Evolutionary conservation across 768 basidiomycete species (phyloP).

Genomic region (Imleria badia): DNA sequence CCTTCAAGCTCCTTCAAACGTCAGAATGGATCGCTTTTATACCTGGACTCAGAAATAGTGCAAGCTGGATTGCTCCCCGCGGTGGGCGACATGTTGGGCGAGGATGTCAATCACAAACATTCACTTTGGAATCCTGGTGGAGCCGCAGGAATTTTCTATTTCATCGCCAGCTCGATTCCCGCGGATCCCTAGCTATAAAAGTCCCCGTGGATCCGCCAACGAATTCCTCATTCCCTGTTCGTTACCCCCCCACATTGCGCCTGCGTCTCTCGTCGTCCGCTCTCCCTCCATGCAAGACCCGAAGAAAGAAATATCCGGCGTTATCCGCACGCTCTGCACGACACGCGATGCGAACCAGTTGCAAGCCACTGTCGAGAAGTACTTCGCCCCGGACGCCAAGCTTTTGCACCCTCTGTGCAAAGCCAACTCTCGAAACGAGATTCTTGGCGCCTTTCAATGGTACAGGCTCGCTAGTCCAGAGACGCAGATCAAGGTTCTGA

Average conservation of each 20-base stretch:
- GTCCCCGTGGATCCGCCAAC: background rate
- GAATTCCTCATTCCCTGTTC: background rate
- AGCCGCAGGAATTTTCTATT: background rate
- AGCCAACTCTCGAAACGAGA: conserved; percentile 51
- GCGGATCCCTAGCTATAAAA: conserved; percentile 17
- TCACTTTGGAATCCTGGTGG: conserved; percentile 7
- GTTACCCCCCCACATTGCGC: background rate
- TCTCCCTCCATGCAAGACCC: conserved; percentile 55
- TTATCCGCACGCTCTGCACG: conserved; percentile 47
- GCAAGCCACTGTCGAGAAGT: conserved; percentile 44
- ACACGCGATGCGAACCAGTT: conserved; percentile 51
- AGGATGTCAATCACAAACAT: background rate
- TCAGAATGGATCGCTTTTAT: background rate
- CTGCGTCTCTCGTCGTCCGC: background rate
- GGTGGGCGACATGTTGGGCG: background rate
- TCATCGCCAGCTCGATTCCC: background rate
- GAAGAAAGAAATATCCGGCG: conserved; percentile 43
- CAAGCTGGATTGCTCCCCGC: background rate
- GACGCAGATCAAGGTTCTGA: conserved; percentile 41
- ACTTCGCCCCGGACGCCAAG: conserved; percentile 53
- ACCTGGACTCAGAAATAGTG: background rate
- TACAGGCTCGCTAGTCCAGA: conserved; percentile 61
- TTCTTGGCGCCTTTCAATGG: conserved; percentile 63
- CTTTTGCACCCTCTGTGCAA: conserved; percentile 61
- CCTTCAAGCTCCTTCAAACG: background rate